Base-by-base conservation (phyloP, 805 yeast species). In the Wickerhamomyces bisporus region DNA sequence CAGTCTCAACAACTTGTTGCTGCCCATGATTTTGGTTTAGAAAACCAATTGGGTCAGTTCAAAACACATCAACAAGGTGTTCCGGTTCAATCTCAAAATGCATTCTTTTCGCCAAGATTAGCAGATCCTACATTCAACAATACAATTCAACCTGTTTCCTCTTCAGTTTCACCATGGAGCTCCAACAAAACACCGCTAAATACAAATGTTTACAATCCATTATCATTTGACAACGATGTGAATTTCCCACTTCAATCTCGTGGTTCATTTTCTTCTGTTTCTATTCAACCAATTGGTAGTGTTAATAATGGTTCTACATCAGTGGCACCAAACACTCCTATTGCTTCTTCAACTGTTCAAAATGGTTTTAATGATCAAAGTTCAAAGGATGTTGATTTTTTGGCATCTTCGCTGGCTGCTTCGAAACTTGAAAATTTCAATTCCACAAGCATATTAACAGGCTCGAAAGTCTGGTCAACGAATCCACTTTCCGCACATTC, bases 151-250 rank as follows among this genome's bases (percentile, higher is more conserved):
- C 14, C 6, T 18, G 29, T 18, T 16, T 6, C 9, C 11, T 5
- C 27, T 3, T 13, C 34, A n/a, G n/a, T n/a, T 12, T 38, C 41
- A 5, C 41, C 41, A 23, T 38, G 41, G 41, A 24, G 17, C 15
- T 24, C 27, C 16, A 32, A 24, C 15, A 25, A 26, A 14, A 7
- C 37, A 23, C 13, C 26, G 21, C 27, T 19, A n/a, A 8, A 26
- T 11, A 21, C 42, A 16, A 39, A 15, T 19, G 15, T 28, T 16
- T 30, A 15, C 7, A 35, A 32, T 20, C 28, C 26, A 3, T 16
- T 20, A 6, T 20, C 25, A 17, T 12, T 23, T 15, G 30, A 17
- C 14, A 27, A 23, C 24, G 26, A 24, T 12, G 32, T 26, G 7
- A 23, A 14, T 13, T 36, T 16, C 9, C 30, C 34, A 11, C 36